Base-by-base conservation (phyloP, 805 yeast species). In the Candida broadrunensis region DNA sequence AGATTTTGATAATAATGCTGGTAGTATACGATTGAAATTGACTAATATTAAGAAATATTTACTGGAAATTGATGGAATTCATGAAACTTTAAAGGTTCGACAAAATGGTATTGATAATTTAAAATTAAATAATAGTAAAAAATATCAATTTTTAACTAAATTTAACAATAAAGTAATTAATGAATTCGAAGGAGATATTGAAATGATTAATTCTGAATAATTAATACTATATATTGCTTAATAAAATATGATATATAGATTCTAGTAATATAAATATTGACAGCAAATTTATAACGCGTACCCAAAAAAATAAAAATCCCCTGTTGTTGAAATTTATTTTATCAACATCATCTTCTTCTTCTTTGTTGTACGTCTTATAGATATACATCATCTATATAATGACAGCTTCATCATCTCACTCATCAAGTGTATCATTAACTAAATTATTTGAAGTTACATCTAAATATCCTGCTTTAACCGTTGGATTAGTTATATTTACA, bases 401-500 rank as follows among this genome's bases (percentile, higher is more conserved):
- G n/a, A n/a, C n/a, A n/a, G n/a, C n/a, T n/a, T n/a, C n/a, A n/a
- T n/a, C n/a, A n/a, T n/a, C n/a, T n/a, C n/a, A n/a, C n/a, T n/a
- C n/a, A n/a, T n/a, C n/a, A n/a, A n/a, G n/a, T n/a, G n/a, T n/a
- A n/a, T n/a, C n/a, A n/a, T 26, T 26, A 8, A 41, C 35, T 24
- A 36, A 11, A 18, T 4, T 52, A 7, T 29, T n/a, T 5, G 32
- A 29, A 15, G 12, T 29, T 18, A 29, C 32, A 30, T 35, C 42
- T 26, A 42, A 53, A 30, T 55, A 55, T 36, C 84, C 87, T 4
- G 89, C 88, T 1, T 63, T 84, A 33, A 73, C 86, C 1, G 72
- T 75, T 2, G 89, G 89, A 2, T 62, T 83, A 15, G 49, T 67
- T n/a, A 64, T 80, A 14, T 84, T 84, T 58, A 65, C 82, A 30